phyloP scores from a whole-genome alignment of 495 filamentous ascomycete species.

The Penicillium pancosmium region DNA sequence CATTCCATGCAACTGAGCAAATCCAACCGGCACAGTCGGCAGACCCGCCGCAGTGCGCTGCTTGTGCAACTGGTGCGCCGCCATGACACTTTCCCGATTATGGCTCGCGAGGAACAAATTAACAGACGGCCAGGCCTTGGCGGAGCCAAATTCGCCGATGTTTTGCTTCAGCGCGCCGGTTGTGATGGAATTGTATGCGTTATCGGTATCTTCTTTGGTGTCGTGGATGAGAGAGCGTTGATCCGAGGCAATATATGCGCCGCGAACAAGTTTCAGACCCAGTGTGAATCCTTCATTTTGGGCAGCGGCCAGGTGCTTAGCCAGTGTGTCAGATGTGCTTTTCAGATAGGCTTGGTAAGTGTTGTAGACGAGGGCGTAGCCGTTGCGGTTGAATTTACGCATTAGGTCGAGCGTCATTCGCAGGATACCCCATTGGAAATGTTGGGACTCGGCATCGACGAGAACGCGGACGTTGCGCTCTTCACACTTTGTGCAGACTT shows the following conservation, averaged over 20 bases:
- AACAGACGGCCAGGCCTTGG: constrained; percentile 33
- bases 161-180: constrained; percentile 41
- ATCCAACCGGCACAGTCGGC: constrained; percentile 42
- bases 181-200: constrained; percentile 58
- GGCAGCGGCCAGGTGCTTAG: constrained; percentile 63
- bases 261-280: constrained; percentile 85
- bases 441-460: constrained; percentile 83
- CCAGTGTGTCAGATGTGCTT: constrained; percentile 60
- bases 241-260: constrained; percentile 83
- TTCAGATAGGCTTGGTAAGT: constrained; percentile 87
- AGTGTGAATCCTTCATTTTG: constrained; percentile 67
- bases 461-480: constrained; percentile 68
- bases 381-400: constrained; percentile 69
- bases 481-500: constrained; percentile 39
- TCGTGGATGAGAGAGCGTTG: constrained; percentile 72
- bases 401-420: constrained; percentile 74
- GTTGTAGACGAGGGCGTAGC: constrained; percentile 62
- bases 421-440: constrained; percentile 75
- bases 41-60: constrained; percentile 28
- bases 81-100: constrained; percentile 39
- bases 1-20: constrained; percentile 84
- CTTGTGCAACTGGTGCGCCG: constrained; percentile 37
- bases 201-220: constrained; percentile 75
- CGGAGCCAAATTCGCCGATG: constrained; percentile 52
- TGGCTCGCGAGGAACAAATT: constrained; percentile 48